Percentiles rank a stretch among this genome's conserved stretches.
phyloP scores from a whole-genome alignment of 257 asterid species.

The Fraxinus americana region DNA sequence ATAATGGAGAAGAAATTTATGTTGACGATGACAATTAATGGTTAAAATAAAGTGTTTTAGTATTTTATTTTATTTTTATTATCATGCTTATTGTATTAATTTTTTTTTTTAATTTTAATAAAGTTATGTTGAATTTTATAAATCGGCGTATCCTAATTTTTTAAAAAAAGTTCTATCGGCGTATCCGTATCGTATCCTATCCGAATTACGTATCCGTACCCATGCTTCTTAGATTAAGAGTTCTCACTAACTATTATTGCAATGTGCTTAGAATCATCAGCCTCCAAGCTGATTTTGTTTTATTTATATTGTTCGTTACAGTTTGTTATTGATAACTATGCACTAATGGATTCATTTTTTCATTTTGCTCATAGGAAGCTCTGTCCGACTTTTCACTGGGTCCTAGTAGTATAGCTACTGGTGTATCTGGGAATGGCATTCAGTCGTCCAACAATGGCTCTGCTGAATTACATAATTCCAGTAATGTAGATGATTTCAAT shows the following conservation, averaged over 20 bases:
- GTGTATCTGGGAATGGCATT: slow-evolving; percentile 35
- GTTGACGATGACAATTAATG: no score
- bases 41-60: no score
- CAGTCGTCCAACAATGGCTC: slow-evolving; percentile 32
- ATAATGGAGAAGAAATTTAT: no score
- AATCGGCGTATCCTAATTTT: no score
- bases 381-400: slow-evolving; percentile 36
- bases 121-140: no score
- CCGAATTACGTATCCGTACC: no score
- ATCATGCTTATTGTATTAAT: no score
- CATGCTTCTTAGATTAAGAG: no score
- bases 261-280: slow-evolving; percentile 2
- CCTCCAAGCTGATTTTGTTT: not conserved
- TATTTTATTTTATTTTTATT: no score
- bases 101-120: no score
- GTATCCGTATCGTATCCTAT: no score
- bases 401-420: slow-evolving; percentile 34
- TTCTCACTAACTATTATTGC: slow-evolving; percentile 11
- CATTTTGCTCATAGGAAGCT: slow-evolving; percentile 45
- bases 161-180: no score
- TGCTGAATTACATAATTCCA: slow-evolving; percentile 33
- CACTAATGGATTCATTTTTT: not conserved
- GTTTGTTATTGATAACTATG: not conserved
- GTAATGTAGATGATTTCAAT: slow-evolving; percentile 45
- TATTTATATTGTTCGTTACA: not conserved